Conservation (phyloP, 768 basidiomycete species). For the Leccinum ochraceum region DNA sequence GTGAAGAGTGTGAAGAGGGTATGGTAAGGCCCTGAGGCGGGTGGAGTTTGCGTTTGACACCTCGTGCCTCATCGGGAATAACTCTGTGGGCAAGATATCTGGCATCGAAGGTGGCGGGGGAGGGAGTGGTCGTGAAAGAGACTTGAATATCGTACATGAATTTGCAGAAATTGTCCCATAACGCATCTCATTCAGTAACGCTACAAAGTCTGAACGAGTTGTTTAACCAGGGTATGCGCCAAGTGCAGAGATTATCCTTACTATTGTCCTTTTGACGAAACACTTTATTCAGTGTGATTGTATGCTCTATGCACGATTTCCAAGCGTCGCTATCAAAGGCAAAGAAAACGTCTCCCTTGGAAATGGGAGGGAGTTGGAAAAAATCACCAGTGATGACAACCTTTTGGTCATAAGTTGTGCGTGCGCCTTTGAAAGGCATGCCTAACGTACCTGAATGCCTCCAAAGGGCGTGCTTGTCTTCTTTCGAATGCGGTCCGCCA, state of each 20-base stretch:
- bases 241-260: constrained; percentile 30
- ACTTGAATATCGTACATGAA: constrained; percentile 49
- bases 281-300: constrained; percentile 68
- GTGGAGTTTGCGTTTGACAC: constrained; percentile 64
- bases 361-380: constrained; percentile 58
- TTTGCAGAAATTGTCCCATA: constrained; percentile 52
- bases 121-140: constrained; percentile 38
- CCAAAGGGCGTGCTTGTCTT: constrained; percentile 56
- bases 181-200: constrained; percentile 76
- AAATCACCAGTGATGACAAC: constrained; percentile 60
- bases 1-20: constrained; percentile 43
- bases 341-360: constrained; percentile 51
- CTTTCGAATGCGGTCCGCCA: constrained; percentile 54
- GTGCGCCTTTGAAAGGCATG: background rate
- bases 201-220: constrained; percentile 55
- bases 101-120: constrained; percentile 27
- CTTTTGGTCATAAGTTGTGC: constrained; percentile 21
- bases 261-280: constrained; percentile 75
- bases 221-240: background rate
- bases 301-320: constrained; percentile 50
- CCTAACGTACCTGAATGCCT: constrained; percentile 55
- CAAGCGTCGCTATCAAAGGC: constrained; percentile 60
- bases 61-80: constrained; percentile 67
- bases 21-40: constrained; percentile 51
- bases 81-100: constrained; percentile 48